A percentile compares a stretch with the other conserved stretches of the same genome.
phyloP scores from a whole-genome alignment of 805 yeast genomes.

The Tetrapisispora taiwanensis region DNA sequence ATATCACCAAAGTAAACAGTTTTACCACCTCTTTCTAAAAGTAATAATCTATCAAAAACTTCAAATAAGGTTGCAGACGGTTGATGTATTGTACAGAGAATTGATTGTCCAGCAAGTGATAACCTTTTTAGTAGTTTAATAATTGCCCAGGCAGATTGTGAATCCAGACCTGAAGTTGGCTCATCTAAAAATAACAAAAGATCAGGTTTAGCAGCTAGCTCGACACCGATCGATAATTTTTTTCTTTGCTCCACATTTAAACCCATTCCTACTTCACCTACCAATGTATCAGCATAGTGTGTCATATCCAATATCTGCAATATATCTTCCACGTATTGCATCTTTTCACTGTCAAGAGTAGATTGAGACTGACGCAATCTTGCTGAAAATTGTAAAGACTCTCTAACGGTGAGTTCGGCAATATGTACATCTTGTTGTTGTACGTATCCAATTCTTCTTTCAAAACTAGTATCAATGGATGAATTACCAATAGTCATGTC shows the following conservation, averaged over 20 bases:
- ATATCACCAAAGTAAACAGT: conserved; percentile 65
- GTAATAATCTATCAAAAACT: conserved; percentile 50
- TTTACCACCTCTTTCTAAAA: conserved; percentile 57
- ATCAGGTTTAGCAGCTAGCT: conserved; percentile 52
- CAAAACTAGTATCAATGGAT: conserved; percentile 40
- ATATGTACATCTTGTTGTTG: conserved; percentile 67
- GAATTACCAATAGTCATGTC: conserved; percentile 51
- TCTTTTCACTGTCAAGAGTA: conserved; percentile 43
- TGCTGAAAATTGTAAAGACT: conserved; percentile 55
- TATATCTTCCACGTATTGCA: conserved; percentile 53
- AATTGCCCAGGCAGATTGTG: conserved; percentile 51
- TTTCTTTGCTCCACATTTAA: conserved; percentile 51
- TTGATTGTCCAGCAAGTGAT: conserved; percentile 56
- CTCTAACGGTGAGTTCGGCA: conserved; percentile 55
- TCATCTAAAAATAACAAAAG: conserved; percentile 49
- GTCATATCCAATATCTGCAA: conserved; percentile 57
- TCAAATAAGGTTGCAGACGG: conserved; percentile 56
- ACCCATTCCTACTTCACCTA: conserved; percentile 59
- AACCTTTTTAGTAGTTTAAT: conserved; percentile 47
- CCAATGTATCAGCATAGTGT: conserved; percentile 56
- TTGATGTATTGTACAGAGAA: conserved; percentile 60
- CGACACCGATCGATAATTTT: conserved; percentile 53
- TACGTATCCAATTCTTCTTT: conserved; percentile 53
- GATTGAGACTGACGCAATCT: conserved; percentile 47
- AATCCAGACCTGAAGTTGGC: conserved; percentile 58